Evolutionary conservation across 1,139 yeast species (phyloP).

Genomic region (Protomyces pachydermus): DNA sequence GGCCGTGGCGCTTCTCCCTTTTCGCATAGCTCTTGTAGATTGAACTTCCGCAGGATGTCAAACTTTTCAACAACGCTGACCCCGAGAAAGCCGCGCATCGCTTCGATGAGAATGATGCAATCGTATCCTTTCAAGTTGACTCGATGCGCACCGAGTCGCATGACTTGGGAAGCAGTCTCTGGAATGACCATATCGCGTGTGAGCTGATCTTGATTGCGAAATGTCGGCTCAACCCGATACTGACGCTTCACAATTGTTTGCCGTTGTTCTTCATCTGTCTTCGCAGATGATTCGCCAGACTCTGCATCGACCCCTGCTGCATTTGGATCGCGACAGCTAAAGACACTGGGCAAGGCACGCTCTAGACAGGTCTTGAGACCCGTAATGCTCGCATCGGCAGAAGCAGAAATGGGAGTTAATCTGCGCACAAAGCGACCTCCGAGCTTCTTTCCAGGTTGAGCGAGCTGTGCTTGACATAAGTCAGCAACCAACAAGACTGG

Average conservation of each 20-base stretch:
- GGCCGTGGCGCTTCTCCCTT: background rate
- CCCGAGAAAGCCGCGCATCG: slow-evolving; percentile 74
- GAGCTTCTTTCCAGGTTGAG: slow-evolving; percentile 52
- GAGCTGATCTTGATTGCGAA: slow-evolving; percentile 71
- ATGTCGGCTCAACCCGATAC: slow-evolving; percentile 76
- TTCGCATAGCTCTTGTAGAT: slow-evolving; percentile 54
- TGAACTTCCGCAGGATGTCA: slow-evolving; percentile 52
- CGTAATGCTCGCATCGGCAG: slow-evolving; percentile 54
- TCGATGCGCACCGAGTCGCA: slow-evolving; percentile 63
- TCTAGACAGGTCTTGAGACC: slow-evolving; percentile 8
- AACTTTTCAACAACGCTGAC: slow-evolving; percentile 71
- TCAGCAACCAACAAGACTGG: slow-evolving; percentile 66
- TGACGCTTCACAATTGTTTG: slow-evolving; percentile 36
- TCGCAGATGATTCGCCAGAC: slow-evolving; percentile 51
- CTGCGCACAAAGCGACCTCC: slow-evolving; percentile 61
- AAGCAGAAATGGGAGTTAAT: slow-evolving; percentile 69
- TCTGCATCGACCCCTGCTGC: background rate
- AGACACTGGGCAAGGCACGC: slow-evolving; percentile 2
- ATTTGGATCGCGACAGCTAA: background rate
- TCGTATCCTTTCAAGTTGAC: slow-evolving; percentile 81
- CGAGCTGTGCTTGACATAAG: slow-evolving; percentile 57
- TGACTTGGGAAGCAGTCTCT: slow-evolving; percentile 66
- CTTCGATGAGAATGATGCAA: slow-evolving; percentile 73
- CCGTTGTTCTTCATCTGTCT: slow-evolving; percentile 50
- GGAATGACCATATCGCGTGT: slow-evolving; percentile 65